Evolutionary conservation across 306 rosid species (phyloP).

Genomic region (Citrullus amarus): DNA sequence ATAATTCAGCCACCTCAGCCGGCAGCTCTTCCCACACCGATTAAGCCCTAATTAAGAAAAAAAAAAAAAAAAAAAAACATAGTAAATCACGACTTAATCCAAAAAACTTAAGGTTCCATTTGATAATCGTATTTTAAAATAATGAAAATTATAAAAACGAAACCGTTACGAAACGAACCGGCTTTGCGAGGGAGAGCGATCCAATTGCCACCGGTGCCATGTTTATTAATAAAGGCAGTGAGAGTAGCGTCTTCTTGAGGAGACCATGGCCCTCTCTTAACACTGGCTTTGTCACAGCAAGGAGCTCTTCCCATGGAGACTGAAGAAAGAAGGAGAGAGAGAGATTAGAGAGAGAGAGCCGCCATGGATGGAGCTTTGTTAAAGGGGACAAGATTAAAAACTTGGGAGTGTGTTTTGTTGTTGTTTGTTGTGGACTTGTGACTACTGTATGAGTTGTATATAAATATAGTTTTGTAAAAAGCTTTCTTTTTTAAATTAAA

Average conservation of each 20-base stretch:
- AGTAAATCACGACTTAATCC: too few relatives aligned
- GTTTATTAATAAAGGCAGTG: constrained; percentile 29
- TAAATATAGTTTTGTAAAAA: too few relatives aligned
- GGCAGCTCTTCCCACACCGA: constrained; percentile 46
- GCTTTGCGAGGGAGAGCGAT: constrained; percentile 58
- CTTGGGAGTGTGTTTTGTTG: background rate
- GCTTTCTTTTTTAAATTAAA: too few relatives aligned
- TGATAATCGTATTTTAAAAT: too few relatives aligned
- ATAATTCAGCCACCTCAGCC: constrained; percentile 44
- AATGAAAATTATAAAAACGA: too few relatives aligned
- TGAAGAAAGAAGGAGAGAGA: background rate
- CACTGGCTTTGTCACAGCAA: constrained; percentile 60
- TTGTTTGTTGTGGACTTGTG: background rate
- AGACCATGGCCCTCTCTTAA: constrained; percentile 81
- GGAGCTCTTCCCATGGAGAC: constrained; percentile 72
- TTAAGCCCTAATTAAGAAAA: constrained; percentile 4
- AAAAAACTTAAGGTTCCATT: too few relatives aligned
- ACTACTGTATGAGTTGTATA: too few relatives aligned
- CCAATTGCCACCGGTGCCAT: constrained; percentile 47
- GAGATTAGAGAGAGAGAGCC: background rate
- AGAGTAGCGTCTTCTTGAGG: constrained; percentile 67
- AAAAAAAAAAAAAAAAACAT: too few relatives aligned
- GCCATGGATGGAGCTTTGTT: background rate
- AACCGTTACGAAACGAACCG: constrained; percentile 12
- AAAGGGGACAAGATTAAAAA: background rate